phyloP scores from a whole-genome alignment of 2,329 filamentous ascomycete species.

The Ophiocordyceps australis region DNA sequence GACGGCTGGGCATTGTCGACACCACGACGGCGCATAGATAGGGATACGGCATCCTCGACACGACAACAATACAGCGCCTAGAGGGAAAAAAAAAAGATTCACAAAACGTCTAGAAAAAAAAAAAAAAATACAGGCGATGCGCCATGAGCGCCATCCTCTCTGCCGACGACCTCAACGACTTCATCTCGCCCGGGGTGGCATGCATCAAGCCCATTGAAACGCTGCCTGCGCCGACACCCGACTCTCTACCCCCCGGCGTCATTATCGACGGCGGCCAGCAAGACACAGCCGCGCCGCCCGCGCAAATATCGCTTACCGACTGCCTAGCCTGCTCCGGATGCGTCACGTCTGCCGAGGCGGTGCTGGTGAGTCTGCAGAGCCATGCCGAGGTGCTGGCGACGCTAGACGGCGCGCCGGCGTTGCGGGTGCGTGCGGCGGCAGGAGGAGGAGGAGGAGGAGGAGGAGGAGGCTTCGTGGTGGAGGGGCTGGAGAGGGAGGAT shows the following conservation, averaged over 20 bases:
- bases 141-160: constrained; percentile 95
- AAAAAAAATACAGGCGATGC: no score
- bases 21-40: no score
- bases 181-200: constrained; percentile 91
- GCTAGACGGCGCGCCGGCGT: constrained; percentile 47
- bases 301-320: constrained; percentile 89
- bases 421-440: constrained; percentile 19
- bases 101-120: no score
- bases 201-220: constrained; percentile 97
- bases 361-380: constrained; percentile 88
- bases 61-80: no score
- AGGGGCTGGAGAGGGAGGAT: constrained; percentile 37
- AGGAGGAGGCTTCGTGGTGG: constrained; percentile 18
- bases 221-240: constrained; percentile 32
- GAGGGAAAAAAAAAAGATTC: no score
- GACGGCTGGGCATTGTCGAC: no score
- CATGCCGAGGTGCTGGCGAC: constrained; percentile 78
- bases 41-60: no score
- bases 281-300: constrained; percentile 39
- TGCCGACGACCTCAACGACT: constrained; percentile 93
- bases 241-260: constrained; percentile 82
- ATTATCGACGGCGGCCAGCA: constrained; percentile 72
- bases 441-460: constrained; percentile 8
- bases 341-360: constrained; percentile 91
- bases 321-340: constrained; percentile 95